Evolutionary conservation across 768 basidiomycete genomes (phyloP).

Genomic region (Termitomyces sp.): DNA sequence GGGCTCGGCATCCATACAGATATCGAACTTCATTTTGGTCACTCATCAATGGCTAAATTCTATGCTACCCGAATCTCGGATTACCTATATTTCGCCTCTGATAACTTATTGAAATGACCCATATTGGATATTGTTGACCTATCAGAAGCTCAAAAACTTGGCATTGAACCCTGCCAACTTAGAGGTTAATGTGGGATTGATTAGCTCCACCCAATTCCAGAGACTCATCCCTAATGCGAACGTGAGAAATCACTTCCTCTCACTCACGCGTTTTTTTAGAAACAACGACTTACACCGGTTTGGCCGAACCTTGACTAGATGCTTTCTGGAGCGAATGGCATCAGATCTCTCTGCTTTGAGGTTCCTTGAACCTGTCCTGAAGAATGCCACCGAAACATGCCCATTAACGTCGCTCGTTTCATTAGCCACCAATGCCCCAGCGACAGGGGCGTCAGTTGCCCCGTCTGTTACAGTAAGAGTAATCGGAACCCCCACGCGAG

Average conservation of each 20-base stretch:
- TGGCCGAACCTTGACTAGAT: neutral
- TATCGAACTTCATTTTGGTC: no score
- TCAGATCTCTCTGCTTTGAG: constrained; percentile 32
- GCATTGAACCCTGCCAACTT: neutral
- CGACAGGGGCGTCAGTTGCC: constrained; percentile 25
- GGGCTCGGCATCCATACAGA: no score
- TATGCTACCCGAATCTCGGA: no score
- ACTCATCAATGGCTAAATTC: no score
- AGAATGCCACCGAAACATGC: constrained; percentile 25
- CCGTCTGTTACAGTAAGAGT: constrained; percentile 37
- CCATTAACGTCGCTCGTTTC: constrained; percentile 25
- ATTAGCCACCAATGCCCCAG: constrained; percentile 30
- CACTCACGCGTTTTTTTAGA: neutral
- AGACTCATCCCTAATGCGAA: neutral
- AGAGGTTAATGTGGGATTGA: neutral
- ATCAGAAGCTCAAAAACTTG: neutral
- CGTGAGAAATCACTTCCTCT: neutral
- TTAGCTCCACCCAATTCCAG: neutral
- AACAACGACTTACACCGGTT: neutral
- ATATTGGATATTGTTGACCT: neutral
- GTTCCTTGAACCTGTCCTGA: constrained; percentile 17
- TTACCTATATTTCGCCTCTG: no score
- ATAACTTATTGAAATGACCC: neutral
- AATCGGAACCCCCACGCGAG: constrained; percentile 22
- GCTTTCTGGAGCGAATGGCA: constrained; percentile 30